Base-by-base conservation (phyloP, 192 early-diverging fungal genomes). In the Kappamyces sp. region DNA sequence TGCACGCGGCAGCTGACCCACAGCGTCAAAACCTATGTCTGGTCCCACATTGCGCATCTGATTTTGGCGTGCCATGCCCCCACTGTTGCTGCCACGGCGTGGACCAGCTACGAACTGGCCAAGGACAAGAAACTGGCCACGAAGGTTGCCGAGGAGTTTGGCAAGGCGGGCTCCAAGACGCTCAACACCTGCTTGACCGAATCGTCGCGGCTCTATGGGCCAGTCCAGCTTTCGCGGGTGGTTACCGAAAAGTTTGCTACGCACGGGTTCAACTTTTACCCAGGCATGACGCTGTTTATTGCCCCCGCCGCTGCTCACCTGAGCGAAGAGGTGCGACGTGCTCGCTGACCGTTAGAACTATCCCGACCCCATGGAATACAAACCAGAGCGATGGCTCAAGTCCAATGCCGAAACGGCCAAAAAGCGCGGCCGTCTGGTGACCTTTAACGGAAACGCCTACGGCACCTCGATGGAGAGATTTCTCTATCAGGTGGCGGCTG, bases 361-460 rank as follows among this genome's bases (percentile, higher is more conserved):
- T n/a, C 41, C 41, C 1, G 38, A 40, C 7, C 55, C 55, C 41
- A 44, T 57, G 13, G 55, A 57, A 57, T 57, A 57, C n/a, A 35
- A 57, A 44, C 55, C 55, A 57, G 55, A 57, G 13, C 31, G 55
- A 57, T 57, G 55, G 55, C 31, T 23, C 55, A 57, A 57, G 47
- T 44, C 41, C 41, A 57, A 57, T 15, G 32, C 38, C 5, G 55
- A 57, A n/a, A 57, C 31, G 5, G 34, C 15, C 38, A 57, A 57
- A 40, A 57, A 57, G 38, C 31, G 36, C 15, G 55, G 55, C 32
- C 33, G 47, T 32, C 36, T 57, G 34, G 36, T 57, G 32, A 57
- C 55, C 23, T 1, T 57, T 5, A 57, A 57, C 34, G 55, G 55
- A 40, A 40, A 23, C 9, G 23, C 34, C 6, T 57, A 40, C 47